These are phyloP conservation scores for Trichaptum fuscoviolaceum DNA, from an alignment of 768 basidiomycete species.

Conservation along the genomic window DNA sequence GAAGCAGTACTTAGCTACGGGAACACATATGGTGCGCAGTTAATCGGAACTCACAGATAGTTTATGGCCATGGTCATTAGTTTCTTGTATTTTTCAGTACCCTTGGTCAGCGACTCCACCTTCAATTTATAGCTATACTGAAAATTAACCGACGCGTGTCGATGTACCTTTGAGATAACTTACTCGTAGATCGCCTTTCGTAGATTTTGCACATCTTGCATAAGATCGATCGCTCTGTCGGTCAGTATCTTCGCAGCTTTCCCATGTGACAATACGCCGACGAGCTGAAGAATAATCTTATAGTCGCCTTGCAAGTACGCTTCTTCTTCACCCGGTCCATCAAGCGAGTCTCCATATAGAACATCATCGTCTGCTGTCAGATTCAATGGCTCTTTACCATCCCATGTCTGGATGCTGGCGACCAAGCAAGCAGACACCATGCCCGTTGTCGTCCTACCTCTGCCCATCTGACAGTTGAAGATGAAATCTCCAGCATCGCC, in stretches of 20 bases:
- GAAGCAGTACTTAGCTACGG: neutral
- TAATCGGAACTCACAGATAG: slow-evolving; percentile 60
- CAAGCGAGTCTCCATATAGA: slow-evolving; percentile 54
- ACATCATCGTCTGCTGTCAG: slow-evolving; percentile 32
- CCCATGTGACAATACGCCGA: slow-evolving; percentile 86
- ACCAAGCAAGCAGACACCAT: slow-evolving; percentile 90
- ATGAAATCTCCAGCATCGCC: slow-evolving; percentile 68
- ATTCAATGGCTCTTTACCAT: slow-evolving; percentile 30
- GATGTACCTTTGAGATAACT: slow-evolving; percentile 25
- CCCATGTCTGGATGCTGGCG: slow-evolving; percentile 64
- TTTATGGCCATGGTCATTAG: slow-evolving; percentile 76
- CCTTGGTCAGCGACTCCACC: slow-evolving; percentile 75
- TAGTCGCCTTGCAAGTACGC: slow-evolving; percentile 93
- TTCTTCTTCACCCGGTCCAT: slow-evolving; percentile 83
- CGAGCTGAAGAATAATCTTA: slow-evolving; percentile 92
- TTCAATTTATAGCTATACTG: slow-evolving; percentile 80
- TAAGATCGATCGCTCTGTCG: slow-evolving; percentile 83
- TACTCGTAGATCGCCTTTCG: slow-evolving; percentile 94
- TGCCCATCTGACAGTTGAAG: slow-evolving; percentile 98
- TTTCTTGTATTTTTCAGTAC: slow-evolving; percentile 71
- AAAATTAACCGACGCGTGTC: slow-evolving; percentile 8
- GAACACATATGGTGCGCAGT: slow-evolving; percentile 13
- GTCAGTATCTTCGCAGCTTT: slow-evolving; percentile 89
- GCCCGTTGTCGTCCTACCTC: slow-evolving; percentile 89
- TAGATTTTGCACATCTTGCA: slow-evolving; percentile 97